These are phyloP conservation scores for Aspergillus nanangensis DNA, from an alignment of 495 filamentous ascomycete genomes.

Conservation along the genomic window DNA sequence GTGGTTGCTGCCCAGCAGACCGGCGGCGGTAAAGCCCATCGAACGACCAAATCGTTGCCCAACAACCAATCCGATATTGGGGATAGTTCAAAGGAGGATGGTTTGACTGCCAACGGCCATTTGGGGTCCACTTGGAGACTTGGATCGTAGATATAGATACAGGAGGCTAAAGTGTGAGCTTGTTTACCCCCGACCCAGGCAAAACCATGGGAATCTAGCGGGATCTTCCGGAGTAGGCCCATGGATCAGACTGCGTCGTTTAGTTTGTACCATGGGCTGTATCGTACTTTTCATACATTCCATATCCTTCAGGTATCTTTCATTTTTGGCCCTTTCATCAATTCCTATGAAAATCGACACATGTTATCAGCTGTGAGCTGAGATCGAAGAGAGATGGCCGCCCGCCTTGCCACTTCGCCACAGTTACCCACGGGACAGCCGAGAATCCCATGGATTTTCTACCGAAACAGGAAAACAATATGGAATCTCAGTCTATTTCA, in stretches of 20 bases:
- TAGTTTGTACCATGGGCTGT: background rate
- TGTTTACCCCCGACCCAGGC: background rate
- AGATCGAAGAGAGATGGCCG: background rate
- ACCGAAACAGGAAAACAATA: no score
- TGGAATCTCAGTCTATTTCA: no score
- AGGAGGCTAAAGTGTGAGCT: no score
- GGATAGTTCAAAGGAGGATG: no score
- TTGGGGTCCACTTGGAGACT: conserved; percentile 6
- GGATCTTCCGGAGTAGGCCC: background rate
- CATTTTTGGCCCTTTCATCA: no score
- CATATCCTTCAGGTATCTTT: no score
- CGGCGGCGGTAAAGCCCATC: conserved; percentile 35
- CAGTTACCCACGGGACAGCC: background rate
- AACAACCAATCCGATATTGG: conserved; percentile 26
- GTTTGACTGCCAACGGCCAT: conserved; percentile 7
- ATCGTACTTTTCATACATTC: background rate
- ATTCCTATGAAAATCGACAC: no score
- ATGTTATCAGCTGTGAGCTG: background rate
- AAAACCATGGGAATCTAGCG: background rate
- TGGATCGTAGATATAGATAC: background rate
- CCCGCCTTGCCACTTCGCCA: background rate
- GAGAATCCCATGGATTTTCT: no score
- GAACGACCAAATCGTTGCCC: conserved; percentile 29
- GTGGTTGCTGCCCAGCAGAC: conserved; percentile 39
- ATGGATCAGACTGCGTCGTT: background rate